phyloP scores from a whole-genome alignment of 495 filamentous ascomycete species.

The Penicillium riverlandense region DNA sequence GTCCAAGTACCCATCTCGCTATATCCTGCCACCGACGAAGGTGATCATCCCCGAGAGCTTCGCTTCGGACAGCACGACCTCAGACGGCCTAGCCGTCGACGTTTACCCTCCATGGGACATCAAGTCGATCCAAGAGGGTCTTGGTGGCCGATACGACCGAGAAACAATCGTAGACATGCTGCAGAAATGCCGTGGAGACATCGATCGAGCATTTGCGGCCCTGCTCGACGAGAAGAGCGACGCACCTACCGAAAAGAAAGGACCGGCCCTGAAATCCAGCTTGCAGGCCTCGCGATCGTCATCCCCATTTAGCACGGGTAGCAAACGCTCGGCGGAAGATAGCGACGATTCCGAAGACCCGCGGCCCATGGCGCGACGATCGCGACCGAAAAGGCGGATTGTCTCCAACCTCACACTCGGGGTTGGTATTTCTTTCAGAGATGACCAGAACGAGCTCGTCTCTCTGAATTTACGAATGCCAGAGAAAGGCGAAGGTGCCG shows the following conservation, averaged over 20 bases:
- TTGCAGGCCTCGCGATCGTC: slow-evolving; percentile 36
- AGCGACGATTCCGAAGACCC: slow-evolving; percentile 34
- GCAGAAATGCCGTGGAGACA: slow-evolving; percentile 52
- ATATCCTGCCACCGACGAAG: slow-evolving; percentile 34
- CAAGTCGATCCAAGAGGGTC: slow-evolving; percentile 46
- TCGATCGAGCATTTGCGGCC: slow-evolving; percentile 51
- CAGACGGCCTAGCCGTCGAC: slow-evolving; percentile 27
- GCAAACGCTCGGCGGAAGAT: slow-evolving; percentile 43
- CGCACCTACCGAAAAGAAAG: slow-evolving; percentile 16
- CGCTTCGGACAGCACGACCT: too few relatives aligned
- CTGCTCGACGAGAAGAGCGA: slow-evolving; percentile 46
- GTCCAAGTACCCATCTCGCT: not conserved
- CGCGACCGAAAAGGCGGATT: slow-evolving; percentile 28
- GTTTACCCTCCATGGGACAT: slow-evolving; percentile 53
- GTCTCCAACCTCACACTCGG: slow-evolving; percentile 35
- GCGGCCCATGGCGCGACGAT: slow-evolving; percentile 21
- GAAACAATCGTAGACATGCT: slow-evolving; percentile 50
- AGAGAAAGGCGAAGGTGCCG: slow-evolving; percentile 3
- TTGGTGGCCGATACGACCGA: slow-evolving; percentile 49
- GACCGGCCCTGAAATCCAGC: slow-evolving; percentile 27
- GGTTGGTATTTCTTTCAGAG: slow-evolving; percentile 41
- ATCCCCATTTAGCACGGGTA: slow-evolving; percentile 39
- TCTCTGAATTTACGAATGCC: slow-evolving; percentile 34
- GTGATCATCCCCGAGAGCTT: too few relatives aligned
- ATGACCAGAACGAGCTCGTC: slow-evolving; percentile 39